Conservation (phyloP, 208 protist genomes). For the Porcisia hertigi region DNA sequence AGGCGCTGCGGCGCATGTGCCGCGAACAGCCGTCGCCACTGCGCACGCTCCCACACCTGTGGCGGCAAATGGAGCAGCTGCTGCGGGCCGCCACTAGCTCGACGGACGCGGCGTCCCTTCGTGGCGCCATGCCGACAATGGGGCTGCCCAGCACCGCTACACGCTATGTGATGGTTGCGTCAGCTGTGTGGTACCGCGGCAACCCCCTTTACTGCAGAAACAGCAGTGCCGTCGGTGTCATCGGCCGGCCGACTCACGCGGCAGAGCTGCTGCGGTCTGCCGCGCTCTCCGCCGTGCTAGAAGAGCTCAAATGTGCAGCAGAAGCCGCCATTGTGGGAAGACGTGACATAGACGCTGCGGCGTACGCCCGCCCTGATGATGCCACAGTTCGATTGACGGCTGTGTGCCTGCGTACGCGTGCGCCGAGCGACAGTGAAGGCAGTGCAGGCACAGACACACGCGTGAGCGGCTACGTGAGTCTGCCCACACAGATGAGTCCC, state of each 20-base stretch:
- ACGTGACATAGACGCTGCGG: not conserved
- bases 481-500: not conserved
- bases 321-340: not conserved
- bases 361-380: conserved; percentile 3
- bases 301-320: conserved; percentile 12
- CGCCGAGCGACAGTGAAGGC: not conserved
- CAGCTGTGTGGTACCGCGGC: conserved; percentile 37
- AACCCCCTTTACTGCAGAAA: conserved; percentile 29
- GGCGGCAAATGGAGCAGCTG: conserved; percentile 32
- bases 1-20: conserved; percentile 35
- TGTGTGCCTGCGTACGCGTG: conserved; percentile 13
- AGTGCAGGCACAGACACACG: not conserved
- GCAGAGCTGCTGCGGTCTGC: conserved; percentile 42
- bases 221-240: conserved; percentile 7
- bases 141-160: conserved; percentile 19
- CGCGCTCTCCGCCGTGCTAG: conserved; percentile 40
- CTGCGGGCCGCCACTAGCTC: conserved; percentile 38
- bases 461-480: conserved; percentile 20
- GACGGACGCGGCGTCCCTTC: conserved; percentile 38
- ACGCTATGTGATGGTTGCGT: conserved; percentile 20
- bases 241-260: conserved; percentile 10
- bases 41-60: conserved; percentile 26
- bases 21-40: conserved; percentile 29
- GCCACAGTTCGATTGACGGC: conserved; percentile 10
- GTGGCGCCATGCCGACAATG: conserved; percentile 32